These are phyloP conservation scores for Citrus reticulata DNA, from an alignment of 345 rosid genomes.

Conservation along the genomic window DNA sequence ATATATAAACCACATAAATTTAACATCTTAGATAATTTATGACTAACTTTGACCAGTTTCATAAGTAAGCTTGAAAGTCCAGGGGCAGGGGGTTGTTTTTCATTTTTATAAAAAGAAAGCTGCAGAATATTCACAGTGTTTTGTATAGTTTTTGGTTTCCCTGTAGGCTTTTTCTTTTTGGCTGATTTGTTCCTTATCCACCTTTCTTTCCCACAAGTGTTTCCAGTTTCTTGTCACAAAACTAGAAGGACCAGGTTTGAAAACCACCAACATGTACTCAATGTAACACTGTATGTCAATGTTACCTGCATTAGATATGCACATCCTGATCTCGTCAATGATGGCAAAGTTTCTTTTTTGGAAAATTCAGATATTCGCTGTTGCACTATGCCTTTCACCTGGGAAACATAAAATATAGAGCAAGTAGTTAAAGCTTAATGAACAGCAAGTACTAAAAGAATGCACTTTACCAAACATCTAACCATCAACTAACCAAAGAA, in stretches of 20 bases:
- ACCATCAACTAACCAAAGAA: slow-evolving; percentile 60
- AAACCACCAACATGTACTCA: background rate
- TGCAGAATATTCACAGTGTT: too few species aligned
- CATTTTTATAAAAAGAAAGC: too few species aligned
- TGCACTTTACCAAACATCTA: slow-evolving; percentile 3
- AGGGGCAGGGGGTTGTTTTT: too few species aligned
- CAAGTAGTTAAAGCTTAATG: slow-evolving; percentile 1
- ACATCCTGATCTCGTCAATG: slow-evolving; percentile 96
- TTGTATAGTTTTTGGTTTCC: too few species aligned
- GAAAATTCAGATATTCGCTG: slow-evolving; percentile 85
- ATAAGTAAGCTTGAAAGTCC: too few species aligned
- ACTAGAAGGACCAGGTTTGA: background rate
- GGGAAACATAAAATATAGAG: slow-evolving; percentile 11
- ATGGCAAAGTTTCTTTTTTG: slow-evolving; percentile 86
- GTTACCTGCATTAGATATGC: slow-evolving; percentile 92
- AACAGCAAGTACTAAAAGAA: background rate
- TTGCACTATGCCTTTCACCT: slow-evolving; percentile 89
- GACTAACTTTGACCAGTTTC: background rate
- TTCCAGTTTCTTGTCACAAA: background rate
- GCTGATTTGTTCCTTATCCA: too few species aligned
- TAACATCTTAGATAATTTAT: background rate
- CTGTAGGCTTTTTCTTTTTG: too few species aligned
- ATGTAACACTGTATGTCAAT: background rate
- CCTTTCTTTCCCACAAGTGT: too few species aligned
- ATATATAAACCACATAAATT: slow-evolving; percentile 1